Conservation (phyloP, 75 land plant species). For the Azolla pinnata region DNA sequence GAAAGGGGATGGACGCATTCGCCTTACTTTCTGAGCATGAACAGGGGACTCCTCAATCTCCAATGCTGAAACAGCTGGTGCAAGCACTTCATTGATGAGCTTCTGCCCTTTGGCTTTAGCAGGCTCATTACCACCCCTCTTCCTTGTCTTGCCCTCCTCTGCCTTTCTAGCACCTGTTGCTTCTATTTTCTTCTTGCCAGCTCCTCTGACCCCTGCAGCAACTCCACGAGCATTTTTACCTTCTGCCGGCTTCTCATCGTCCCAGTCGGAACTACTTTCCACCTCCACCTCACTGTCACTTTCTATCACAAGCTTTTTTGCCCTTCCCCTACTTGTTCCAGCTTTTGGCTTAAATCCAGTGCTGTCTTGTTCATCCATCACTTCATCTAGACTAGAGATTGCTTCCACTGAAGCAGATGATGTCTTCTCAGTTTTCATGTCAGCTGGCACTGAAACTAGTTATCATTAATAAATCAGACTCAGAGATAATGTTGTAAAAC, state of each 20-base stretch:
- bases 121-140: no score
- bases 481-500: neutral
- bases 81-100: conserved; percentile 39
- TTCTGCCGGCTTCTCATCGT: conserved; percentile 24
- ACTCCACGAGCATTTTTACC: conserved; percentile 14
- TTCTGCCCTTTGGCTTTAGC: conserved; percentile 35
- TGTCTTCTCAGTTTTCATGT: no score
- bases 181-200: conserved; percentile 7
- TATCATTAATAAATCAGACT: neutral
- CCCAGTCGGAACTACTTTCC: conserved; percentile 25
- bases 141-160: no score
- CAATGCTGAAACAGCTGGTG: conserved; percentile 22
- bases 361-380: no score
- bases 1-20: conserved; percentile 79
- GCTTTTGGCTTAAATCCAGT: no score
- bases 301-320: neutral
- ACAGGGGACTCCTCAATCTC: conserved; percentile 9
- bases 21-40: conserved; percentile 72
- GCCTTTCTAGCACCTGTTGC: conserved; percentile 24
- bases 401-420: no score
- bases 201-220: neutral
- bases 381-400: no score
- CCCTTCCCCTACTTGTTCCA: neutral
- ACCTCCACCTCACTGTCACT: conserved; percentile 24
- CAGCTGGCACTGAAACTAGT: neutral